Conservation (phyloP, 108 stramenopile genomes). For the Cyclostephanos tholiformis region DNA sequence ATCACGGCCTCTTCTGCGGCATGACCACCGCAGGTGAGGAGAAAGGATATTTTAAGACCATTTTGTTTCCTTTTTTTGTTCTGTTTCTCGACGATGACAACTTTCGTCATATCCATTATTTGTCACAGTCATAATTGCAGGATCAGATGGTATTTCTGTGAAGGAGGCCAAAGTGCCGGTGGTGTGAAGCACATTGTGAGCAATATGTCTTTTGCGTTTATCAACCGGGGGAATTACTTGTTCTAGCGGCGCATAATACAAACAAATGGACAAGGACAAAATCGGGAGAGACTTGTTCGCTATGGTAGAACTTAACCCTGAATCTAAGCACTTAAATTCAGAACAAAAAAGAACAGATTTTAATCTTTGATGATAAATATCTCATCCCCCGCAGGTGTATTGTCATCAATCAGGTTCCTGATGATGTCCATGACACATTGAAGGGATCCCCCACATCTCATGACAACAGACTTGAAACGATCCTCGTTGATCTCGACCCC, state of each 20-base stretch:
- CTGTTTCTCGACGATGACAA: neutral
- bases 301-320: neutral
- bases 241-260: no score
- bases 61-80: neutral
- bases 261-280: no score
- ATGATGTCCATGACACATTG: conserved; percentile 72
- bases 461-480: conserved; percentile 54
- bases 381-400: conserved; percentile 45
- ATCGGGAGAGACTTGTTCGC: neutral
- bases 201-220: neutral
- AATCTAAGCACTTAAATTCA: neutral
- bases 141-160: conserved; percentile 91
- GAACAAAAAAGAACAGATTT: neutral
- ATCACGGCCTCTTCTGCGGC: conserved; percentile 97
- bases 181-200: neutral
- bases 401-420: conserved; percentile 62
- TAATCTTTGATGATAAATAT: conserved; percentile 62
- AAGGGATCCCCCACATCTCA: conserved; percentile 43
- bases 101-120: neutral
- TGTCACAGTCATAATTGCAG: conserved; percentile 90
- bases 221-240: neutral
- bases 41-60: neutral
- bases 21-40: conserved; percentile 86
- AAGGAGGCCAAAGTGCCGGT: conserved; percentile 56
- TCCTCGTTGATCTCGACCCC: conserved; percentile 59